phyloP scores from a whole-genome alignment of 371 early-diverging fungal genomes.

The Batrachochytrium dendrobatidis region DNA sequence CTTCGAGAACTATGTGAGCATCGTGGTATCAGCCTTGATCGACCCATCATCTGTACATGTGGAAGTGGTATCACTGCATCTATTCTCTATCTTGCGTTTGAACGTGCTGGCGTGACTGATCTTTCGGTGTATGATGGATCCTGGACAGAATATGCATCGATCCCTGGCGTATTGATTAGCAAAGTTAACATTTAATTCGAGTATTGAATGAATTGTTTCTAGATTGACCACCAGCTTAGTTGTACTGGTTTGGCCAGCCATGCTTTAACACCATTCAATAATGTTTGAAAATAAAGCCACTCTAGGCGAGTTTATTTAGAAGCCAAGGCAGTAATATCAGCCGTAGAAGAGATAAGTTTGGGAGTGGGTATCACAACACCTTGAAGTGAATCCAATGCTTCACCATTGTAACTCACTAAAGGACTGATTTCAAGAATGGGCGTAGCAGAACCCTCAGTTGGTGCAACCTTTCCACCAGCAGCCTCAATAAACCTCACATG shows the following conservation, averaged over 20 bases:
- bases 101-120: constrained; percentile 13
- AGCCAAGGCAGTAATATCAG: constrained; percentile 3
- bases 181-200: neutral
- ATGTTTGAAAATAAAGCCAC: neutral
- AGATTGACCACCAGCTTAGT: neutral
- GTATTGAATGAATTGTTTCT: neutral
- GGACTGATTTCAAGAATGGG: constrained; percentile 78
- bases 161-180: constrained; percentile 7
- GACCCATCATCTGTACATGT: constrained; percentile 32
- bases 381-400: constrained; percentile 67
- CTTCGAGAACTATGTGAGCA: constrained; percentile 15
- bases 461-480: constrained; percentile 73
- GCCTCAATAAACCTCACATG: constrained; percentile 73
- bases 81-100: constrained; percentile 19
- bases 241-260: too few relatives aligned
- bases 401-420: constrained; percentile 87
- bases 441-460: constrained; percentile 44
- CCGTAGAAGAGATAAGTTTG: constrained; percentile 13
- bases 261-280: too few relatives aligned
- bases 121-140: constrained; percentile 36
- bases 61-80: constrained; percentile 32
- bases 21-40: constrained; percentile 18
- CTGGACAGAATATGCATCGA: constrained; percentile 38
- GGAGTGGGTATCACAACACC: constrained; percentile 50
- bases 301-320: too few relatives aligned